A percentile compares a stretch with the other conserved stretches of the same genome.
These are phyloP conservation scores for Arachnomyces sp. DNA, from an alignment of 2,329 filamentous ascomycete species.

Conservation along the genomic window DNA sequence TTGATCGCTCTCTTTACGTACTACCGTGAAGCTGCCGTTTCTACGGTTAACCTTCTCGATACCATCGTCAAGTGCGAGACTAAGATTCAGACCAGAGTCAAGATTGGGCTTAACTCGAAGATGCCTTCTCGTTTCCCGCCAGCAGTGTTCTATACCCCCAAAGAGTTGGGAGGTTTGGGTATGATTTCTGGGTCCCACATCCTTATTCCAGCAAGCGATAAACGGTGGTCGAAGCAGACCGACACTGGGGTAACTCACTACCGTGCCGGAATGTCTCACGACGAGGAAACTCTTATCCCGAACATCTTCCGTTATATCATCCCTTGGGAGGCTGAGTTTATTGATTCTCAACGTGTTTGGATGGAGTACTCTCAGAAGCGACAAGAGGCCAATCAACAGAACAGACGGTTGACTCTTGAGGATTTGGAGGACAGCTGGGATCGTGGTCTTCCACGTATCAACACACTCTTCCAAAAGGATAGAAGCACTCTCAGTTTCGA, in stretches of 20 bases:
- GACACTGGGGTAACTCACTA: conserved; percentile 96
- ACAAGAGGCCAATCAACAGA: conserved; percentile 93
- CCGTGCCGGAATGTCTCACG: conserved; percentile 93
- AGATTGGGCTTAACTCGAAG: conserved; percentile 97
- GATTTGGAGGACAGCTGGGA: conserved; percentile 99
- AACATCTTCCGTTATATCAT: conserved; percentile 99
- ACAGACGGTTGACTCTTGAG: conserved; percentile 85
- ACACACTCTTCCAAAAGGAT: conserved; percentile 98
- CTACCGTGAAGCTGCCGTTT: conserved; percentile 94
- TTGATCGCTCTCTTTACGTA: conserved; percentile 97
- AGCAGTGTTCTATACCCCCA: conserved; percentile 97
- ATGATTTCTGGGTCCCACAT: conserved; percentile 99
- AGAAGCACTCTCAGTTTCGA: conserved; percentile 94
- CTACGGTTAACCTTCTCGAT: conserved; percentile 85
- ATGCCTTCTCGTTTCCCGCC: conserved; percentile 99
- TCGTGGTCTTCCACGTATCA: conserved; percentile 91
- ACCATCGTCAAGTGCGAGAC: conserved; percentile 99
- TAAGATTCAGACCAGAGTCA: conserved; percentile 97
- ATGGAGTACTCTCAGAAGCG: conserved; percentile 98
- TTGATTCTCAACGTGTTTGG: conserved; percentile 98
- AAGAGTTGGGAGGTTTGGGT: conserved; percentile 89
- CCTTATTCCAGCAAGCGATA: conserved; percentile 91
- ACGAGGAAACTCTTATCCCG: conserved; percentile 93
- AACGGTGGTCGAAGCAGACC: conserved; percentile 97
- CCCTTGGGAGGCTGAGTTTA: conserved; percentile 97